phyloP scores from a whole-genome alignment of 768 basidiomycete species.

The Calocybe cyanea region DNA sequence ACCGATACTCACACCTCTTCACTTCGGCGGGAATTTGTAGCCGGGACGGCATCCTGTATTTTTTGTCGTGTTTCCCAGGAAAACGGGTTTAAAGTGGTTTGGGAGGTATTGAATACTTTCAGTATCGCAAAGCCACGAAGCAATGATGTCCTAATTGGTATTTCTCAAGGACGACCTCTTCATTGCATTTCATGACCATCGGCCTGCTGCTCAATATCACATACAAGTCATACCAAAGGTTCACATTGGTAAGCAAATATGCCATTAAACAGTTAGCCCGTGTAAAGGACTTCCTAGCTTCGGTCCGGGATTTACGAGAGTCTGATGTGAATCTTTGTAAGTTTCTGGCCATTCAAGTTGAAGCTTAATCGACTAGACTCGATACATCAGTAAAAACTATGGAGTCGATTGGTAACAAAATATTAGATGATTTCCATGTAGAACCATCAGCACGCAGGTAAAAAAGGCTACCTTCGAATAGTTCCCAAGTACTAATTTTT shows the following conservation, averaged over 20 bases:
- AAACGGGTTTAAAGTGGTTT: slow-evolving; percentile 45
- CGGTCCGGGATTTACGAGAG: slow-evolving; percentile 43
- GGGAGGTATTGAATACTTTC: slow-evolving; percentile 39
- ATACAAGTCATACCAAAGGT: slow-evolving; percentile 47
- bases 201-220: slow-evolving; percentile 47
- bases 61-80: slow-evolving; percentile 43
- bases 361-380: neutral
- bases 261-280: neutral
- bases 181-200: slow-evolving; percentile 48
- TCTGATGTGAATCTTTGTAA: slow-evolving; percentile 49
- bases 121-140: neutral
- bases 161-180: slow-evolving; percentile 39
- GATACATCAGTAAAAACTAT: slow-evolving; percentile 25
- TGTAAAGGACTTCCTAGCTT: slow-evolving; percentile 35
- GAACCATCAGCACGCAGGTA: slow-evolving; percentile 44
- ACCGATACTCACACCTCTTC: slow-evolving; percentile 1
- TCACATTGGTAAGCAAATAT: slow-evolving; percentile 41
- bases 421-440: slow-evolving; percentile 48
- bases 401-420: slow-evolving; percentile 41
- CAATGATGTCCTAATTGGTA: neutral
- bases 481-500: slow-evolving; percentile 9
- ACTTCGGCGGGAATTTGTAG: neutral
- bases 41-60: slow-evolving; percentile 21
- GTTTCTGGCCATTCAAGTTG: slow-evolving; percentile 5
- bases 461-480: neutral